Base-by-base conservation (phyloP, 768 basidiomycete species). In the Tricholoma furcatifolium region DNA sequence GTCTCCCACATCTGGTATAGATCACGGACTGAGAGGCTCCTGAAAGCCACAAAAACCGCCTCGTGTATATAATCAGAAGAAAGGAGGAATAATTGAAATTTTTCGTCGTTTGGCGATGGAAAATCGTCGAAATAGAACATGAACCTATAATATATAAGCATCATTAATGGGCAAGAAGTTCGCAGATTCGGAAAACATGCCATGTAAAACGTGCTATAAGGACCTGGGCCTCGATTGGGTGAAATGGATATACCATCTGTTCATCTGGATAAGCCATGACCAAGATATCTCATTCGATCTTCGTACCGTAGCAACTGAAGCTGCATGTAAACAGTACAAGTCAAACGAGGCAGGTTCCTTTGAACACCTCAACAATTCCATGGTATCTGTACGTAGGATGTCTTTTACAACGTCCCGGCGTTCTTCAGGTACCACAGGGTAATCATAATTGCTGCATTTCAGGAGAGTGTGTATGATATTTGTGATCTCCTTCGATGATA, bases 161-260 rank as follows among this genome's bases (percentile, higher is more conserved):
- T 38, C 14, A 42, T 14, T 4, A 14, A 10, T n/a, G 14, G 14
- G 3, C 7, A 42, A 23, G 18, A 17, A 17, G 7, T 21, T 4
- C 4, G 21, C 3, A 42, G 3, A n/a, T n/a, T n/a, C n/a, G n/a
- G n/a, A 21, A 27, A 3, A 45, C 30, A 18, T 45, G 7, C 44
- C 44, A 45, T 31, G 44, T 45, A n/a, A 45, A 45, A 18, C 44
- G 44, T 31, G 44, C 44, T n/a, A 45, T 45, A n/a, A 31, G 24
- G 18, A 32, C 21, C 17, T 45, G 24, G 10, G 31, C 30, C 7
- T 31, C 44, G 17, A 31, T 18, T 5, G 44, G 17, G 17, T 45
- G 44, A 24, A 27, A 3, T 24, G 30, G 44, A 34, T 45, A 45
- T 7, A 27, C 7, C 27, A 27, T 27, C 27, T 27, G 7, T 27